Percentiles rank a stretch among this genome's conserved stretches.
phyloP scores from a whole-genome alignment of 2,329 filamentous ascomycete genomes.

The Colletotrichum musicola region DNA sequence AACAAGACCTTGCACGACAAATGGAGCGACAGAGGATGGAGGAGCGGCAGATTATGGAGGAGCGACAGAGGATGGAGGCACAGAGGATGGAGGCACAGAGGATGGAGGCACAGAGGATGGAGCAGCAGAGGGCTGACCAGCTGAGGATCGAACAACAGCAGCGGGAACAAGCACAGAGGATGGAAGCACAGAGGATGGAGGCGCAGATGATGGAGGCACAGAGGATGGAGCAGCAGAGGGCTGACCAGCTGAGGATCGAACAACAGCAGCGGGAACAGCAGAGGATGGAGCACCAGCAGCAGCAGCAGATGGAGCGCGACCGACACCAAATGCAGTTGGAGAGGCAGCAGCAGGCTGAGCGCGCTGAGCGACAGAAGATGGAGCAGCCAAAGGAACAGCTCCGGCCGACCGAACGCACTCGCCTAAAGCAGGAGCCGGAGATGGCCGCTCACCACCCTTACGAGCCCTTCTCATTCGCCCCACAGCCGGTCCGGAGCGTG shows the following conservation, averaged over 20 bases:
- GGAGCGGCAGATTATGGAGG: conserved; percentile 44
- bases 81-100: conserved; percentile 43
- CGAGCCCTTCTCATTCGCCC: conserved; percentile 58
- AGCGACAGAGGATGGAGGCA: conserved; percentile 44
- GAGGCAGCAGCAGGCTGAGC: conserved; percentile 38
- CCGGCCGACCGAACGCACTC: conserved; percentile 42
- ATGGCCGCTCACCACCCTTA: conserved; percentile 54
- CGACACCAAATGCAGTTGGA: conserved; percentile 33
- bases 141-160: conserved; percentile 32
- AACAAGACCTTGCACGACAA: conserved; percentile 42
- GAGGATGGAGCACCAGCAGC: conserved; percentile 30
- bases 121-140: conserved; percentile 34
- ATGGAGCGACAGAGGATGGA: conserved; percentile 43
- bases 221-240: conserved; percentile 43
- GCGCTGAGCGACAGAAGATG: conserved; percentile 35
- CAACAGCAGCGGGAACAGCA: conserved; percentile 39
- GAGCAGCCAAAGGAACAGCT: conserved; percentile 48
- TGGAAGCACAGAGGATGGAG: neutral
- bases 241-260: conserved; percentile 39
- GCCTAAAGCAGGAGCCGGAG: conserved; percentile 65
- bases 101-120: conserved; percentile 40
- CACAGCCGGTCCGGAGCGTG: conserved; percentile 52
- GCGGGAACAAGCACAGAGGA: conserved; percentile 25
- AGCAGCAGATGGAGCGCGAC: conserved; percentile 39
- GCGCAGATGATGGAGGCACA: conserved; percentile 39